Evolutionary conservation across 208 protist species (phyloP).

Genomic region (Naegleria lovaniensis): DNA sequence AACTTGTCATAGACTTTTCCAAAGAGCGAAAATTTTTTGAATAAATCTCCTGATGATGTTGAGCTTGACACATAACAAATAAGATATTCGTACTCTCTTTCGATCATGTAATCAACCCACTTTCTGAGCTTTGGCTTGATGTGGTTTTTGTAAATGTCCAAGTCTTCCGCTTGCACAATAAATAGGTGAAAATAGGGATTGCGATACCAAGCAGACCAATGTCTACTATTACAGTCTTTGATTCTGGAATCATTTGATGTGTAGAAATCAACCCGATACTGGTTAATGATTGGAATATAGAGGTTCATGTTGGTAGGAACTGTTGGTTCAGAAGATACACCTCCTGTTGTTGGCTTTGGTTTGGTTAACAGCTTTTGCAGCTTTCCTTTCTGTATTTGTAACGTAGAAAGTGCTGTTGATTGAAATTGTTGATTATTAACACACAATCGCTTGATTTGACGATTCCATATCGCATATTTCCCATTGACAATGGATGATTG

Average conservation of each 20-base stretch:
- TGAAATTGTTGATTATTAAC: slow-evolving; percentile 9
- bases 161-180: not conserved
- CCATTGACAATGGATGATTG: not conserved
- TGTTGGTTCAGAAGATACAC: not conserved
- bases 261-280: not conserved
- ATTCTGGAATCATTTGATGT: not conserved
- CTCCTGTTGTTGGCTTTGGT: not conserved
- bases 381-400: not conserved
- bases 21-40: slow-evolving; percentile 15
- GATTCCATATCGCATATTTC: not conserved
- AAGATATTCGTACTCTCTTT: slow-evolving; percentile 18
- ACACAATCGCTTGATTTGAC: not conserved
- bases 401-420: not conserved
- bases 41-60: not conserved
- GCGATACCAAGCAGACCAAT: not conserved
- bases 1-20: not conserved
- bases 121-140: slow-evolving; percentile 13
- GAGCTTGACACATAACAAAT: not conserved
- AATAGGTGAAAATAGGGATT: slow-evolving; percentile 17
- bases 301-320: not conserved
- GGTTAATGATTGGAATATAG: not conserved
- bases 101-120: slow-evolving; percentile 5
- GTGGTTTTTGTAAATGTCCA: not conserved
- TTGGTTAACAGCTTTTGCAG: not conserved
- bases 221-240: not conserved